phyloP scores from a whole-genome alignment of 306 rosid genomes.

The Echinosophora koreensis region DNA sequence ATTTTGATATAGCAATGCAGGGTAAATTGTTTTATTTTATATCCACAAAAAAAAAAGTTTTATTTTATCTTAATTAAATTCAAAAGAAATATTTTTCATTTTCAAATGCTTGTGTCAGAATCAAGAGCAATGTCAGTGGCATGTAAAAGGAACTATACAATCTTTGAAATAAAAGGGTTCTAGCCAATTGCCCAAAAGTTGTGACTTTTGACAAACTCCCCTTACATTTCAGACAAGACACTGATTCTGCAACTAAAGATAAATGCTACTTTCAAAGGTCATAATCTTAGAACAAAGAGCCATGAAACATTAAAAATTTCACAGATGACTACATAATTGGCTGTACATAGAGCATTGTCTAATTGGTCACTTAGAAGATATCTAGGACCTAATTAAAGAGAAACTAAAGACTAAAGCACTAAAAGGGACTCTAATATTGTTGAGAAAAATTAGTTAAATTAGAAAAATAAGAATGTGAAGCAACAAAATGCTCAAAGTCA shows the following conservation, averaged over 20 bases:
- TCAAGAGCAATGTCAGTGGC: slow-evolving; percentile 47
- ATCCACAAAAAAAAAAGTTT: neutral
- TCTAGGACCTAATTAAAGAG: slow-evolving; percentile 47
- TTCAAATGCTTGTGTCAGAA: slow-evolving; percentile 45
- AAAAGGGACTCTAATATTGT: slow-evolving; percentile 18
- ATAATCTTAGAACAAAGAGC: slow-evolving; percentile 44
- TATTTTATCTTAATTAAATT: slow-evolving; percentile 9
- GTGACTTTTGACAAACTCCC: slow-evolving; percentile 47
- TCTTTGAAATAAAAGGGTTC: slow-evolving; percentile 49
- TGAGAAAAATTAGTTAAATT: slow-evolving; percentile 61
- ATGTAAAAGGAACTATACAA: slow-evolving; percentile 37
- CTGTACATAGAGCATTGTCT: slow-evolving; percentile 63
- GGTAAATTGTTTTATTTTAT: slow-evolving; percentile 9
- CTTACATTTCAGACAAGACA: slow-evolving; percentile 43
- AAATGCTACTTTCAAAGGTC: slow-evolving; percentile 27
- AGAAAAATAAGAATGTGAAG: slow-evolving; percentile 53
- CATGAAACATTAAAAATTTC: slow-evolving; percentile 43
- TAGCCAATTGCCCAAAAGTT: slow-evolving; percentile 40
- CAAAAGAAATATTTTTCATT: neutral
- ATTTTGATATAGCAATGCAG: neutral
- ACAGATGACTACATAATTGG: slow-evolving; percentile 50
- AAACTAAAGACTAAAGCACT: slow-evolving; percentile 20
- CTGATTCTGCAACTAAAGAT: slow-evolving; percentile 27
- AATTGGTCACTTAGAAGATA: slow-evolving; percentile 58
- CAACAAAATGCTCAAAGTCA: slow-evolving; percentile 26